Evolutionary conservation across 163 green algal species (phyloP), one percentile per base, ranked within the genome.

Genomic region (Trebouxia gelatinosa): DNA sequence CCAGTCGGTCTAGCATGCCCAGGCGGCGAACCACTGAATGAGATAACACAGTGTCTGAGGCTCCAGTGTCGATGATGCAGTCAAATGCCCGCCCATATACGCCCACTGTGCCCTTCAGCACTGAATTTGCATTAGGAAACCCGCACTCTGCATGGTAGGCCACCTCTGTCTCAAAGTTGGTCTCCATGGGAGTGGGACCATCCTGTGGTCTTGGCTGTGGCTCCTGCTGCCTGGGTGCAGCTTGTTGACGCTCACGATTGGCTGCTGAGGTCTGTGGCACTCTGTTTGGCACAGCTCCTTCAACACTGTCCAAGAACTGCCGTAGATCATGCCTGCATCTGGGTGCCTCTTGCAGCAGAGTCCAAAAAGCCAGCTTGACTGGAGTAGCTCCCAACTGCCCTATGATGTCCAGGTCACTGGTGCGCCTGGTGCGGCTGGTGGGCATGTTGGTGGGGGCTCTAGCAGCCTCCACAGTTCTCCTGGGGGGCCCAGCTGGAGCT

Each of bases 11-110:
- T 34, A 70, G 43, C 13, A 70, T 43, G 32, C 17, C 17, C n/a
- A 70, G 61, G 3, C 32, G 29, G 32, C 61, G 61, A 17, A 70
- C 61, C 7, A 70, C 61, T 48, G 61, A 29, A 34, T 70, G 61
- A 31, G 61, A 70, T 29, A 70, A 34, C 31, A 70, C 61, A 48
- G 61, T 70, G 32, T 70, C 61, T 29, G 61, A 70, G 17, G 61
- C 61, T 6, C 61, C 61, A 48, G 61, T 70, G 32, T 70, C 61
- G 46, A 70, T 70, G 28, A 70, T 70, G 16, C 61, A 70, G 31
- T 50, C 61, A 70, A 70, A 70, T 46, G 32, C 32, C 46, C 32
- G 43, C 32, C 61, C 61, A 70, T 17, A 46, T 13, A 70, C 28
- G 31, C 32, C 61, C 9, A 70, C 61, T 29, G 11, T 28, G 1